Evolutionary conservation across 208 protist species (phyloP).

Genomic region (Leishmania gerbilli): DNA sequence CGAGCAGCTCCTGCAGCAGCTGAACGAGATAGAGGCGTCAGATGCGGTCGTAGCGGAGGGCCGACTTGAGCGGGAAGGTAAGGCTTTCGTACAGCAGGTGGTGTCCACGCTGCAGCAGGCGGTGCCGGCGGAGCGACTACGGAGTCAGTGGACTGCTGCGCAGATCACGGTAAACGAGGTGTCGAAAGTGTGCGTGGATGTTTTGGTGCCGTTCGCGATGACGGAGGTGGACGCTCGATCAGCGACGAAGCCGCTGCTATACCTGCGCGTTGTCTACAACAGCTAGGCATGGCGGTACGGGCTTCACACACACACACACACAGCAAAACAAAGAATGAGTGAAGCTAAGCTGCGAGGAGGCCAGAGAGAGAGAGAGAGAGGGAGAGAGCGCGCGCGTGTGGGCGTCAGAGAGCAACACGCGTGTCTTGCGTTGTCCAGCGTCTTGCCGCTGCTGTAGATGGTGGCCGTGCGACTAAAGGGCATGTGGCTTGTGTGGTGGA

Average conservation of each 20-base stretch:
- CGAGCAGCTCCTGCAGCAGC: slow-evolving; percentile 7
- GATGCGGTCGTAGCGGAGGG: not conserved
- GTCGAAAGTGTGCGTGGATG: slow-evolving; percentile 26
- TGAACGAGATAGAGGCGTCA: slow-evolving; percentile 15
- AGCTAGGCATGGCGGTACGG: not conserved
- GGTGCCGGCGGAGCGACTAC: not conserved
- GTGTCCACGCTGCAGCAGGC: slow-evolving; percentile 4
- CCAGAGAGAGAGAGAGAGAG: not conserved
- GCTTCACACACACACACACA: not conserved
- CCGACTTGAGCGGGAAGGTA: slow-evolving; percentile 1
- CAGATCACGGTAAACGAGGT: slow-evolving; percentile 17
- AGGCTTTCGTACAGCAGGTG: slow-evolving; percentile 8
- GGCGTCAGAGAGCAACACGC: not conserved
- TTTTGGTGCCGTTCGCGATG: slow-evolving; percentile 44
- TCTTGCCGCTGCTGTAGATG: not conserved
- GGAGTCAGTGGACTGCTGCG: slow-evolving; percentile 9
- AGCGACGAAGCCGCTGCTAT: slow-evolving; percentile 34
- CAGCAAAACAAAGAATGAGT: not conserved
- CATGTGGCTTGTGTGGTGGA: not conserved
- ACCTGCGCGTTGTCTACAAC: slow-evolving; percentile 24
- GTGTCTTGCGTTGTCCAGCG: not conserved
- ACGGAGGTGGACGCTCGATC: slow-evolving; percentile 15
- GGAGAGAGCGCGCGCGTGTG: not conserved
- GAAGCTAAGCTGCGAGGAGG: not conserved
- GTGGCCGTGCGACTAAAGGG: not conserved